Evolutionary conservation across 768 basidiomycete species (phyloP), one percentile per base, ranked within the genome.

Genomic region (Suillus luteus): DNA sequence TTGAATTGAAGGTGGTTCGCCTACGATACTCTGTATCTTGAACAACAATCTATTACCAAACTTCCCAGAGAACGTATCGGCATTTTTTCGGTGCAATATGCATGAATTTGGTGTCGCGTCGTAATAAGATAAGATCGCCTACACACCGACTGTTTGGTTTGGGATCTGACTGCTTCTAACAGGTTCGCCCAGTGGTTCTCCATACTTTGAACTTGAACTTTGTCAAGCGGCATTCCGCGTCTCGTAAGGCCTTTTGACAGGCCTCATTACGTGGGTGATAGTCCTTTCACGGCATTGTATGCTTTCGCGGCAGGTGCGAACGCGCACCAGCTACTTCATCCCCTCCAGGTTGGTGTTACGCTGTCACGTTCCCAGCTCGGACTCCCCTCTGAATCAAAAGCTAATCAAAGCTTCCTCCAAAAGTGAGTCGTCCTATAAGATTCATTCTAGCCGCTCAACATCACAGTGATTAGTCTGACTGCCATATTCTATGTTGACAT

Each of bases 151-250:
- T 7, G 14, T 49, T 27, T 15, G 49, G 14, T 9, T 27, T 27
- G 14, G 14, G n/a, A 31, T 48, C 22, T 46, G n/a, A 22, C 38
- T 49, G 24, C 24, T 49, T 49, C 48, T 49, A 48, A 3, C 43
- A 46, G n/a, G 12, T 48, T n/a, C 22, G 40, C 46, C 12, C 48
- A 49, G 11, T 46, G 5, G 46, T 22, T 22, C 17, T 31, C 27
- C 51, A 51, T 15, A 14, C 48, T 49, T 44, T 44, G 27, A 35
- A 54, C 10, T 54, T 35, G 52, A 54, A 54, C 52, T n/a, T 35
- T 54, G 19, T 54, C 52, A 35, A 35, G 33, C 52, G 52, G 52
- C 33, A 19, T 35, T n/a, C 52, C 52, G 52, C n/a, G 52, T 54
- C 52, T 54, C 52, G 52, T 54, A 54, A 33, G 5, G 52, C 22